phyloP scores from a whole-genome alignment of 192 early-diverging fungal genomes.

The Coemansia sp. region DNA sequence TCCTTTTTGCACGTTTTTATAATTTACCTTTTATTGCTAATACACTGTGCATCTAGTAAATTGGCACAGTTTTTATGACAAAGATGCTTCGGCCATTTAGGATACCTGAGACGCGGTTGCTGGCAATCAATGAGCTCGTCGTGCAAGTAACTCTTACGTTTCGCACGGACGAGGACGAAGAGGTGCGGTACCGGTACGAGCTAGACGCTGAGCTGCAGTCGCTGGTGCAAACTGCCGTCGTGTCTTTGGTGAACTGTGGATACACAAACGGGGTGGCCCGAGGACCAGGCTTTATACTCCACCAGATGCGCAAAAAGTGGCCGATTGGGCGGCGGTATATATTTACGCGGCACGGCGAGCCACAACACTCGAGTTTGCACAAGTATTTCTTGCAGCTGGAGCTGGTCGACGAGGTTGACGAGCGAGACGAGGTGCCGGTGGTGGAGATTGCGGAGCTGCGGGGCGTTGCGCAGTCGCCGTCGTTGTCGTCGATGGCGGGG shows the following conservation, averaged over 20 bases:
- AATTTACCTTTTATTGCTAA: background rate
- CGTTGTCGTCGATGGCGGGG: conserved; percentile 41
- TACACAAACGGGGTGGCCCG: conserved; percentile 39
- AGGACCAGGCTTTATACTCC: conserved; percentile 49
- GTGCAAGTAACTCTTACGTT: conserved; percentile 49
- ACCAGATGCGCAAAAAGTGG: conserved; percentile 54
- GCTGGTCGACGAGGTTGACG: conserved; percentile 27
- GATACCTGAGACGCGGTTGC: conserved; percentile 48
- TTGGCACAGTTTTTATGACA: background rate
- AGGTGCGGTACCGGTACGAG: conserved; percentile 38
- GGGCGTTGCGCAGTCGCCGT: conserved; percentile 26
- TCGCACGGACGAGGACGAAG: conserved; percentile 49
- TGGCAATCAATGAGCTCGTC: conserved; percentile 46
- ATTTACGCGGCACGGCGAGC: conserved; percentile 49
- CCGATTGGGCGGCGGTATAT: conserved; percentile 51
- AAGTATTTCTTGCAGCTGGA: conserved; percentile 56
- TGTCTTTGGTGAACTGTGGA: conserved; percentile 53
- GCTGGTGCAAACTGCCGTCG: conserved; percentile 37
- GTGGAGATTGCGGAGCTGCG: conserved; percentile 48
- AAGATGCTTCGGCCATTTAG: conserved; percentile 31
- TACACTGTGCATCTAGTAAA: background rate
- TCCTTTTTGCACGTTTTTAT: background rate
- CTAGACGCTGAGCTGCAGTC: conserved; percentile 33
- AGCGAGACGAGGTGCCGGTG: background rate
- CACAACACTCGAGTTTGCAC: conserved; percentile 51